phyloP scores from a whole-genome alignment of 1,284 basidiomycete species.

The Trichosporon sp. region DNA sequence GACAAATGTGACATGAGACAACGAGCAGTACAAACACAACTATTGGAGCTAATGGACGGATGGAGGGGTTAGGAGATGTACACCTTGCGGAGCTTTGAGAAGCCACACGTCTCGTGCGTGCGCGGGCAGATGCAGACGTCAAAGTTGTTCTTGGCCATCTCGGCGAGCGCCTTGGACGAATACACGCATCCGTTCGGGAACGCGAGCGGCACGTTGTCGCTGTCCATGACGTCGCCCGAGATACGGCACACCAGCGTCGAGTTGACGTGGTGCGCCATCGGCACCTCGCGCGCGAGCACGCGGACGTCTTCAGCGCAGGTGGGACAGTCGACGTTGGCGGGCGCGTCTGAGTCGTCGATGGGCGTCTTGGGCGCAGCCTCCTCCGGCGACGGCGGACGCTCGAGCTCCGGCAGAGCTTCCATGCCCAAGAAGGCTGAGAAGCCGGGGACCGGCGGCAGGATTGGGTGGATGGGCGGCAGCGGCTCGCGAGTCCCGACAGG shows the following conservation, averaged over 20 bases:
- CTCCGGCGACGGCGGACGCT: not conserved
- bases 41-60: not conserved
- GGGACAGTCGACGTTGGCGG: conserved; percentile 83
- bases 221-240: conserved; percentile 91
- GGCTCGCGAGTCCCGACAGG: conserved; percentile 28
- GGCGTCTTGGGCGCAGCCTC: not conserved
- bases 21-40: conserved; percentile 7
- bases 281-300: conserved; percentile 79
- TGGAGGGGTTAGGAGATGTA: conserved; percentile 59
- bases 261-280: conserved; percentile 89
- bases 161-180: conserved; percentile 80
- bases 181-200: conserved; percentile 93
- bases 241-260: conserved; percentile 92
- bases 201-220: conserved; percentile 85
- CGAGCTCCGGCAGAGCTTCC: conserved; percentile 23
- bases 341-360: conserved; percentile 23
- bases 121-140: conserved; percentile 77
- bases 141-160: conserved; percentile 75
- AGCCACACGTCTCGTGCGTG: conserved; percentile 68
- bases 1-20: not conserved
- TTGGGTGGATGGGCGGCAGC: conserved; percentile 43
- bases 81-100: conserved; percentile 75
- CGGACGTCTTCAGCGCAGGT: conserved; percentile 79
- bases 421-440: conserved; percentile 23
- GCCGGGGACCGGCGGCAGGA: conserved; percentile 26